A percentile compares a stretch with the other conserved stretches of the same genome.
phyloP scores from a whole-genome alignment of 495 filamentous ascomycete genomes.

The Penicillium antarcticum region DNA sequence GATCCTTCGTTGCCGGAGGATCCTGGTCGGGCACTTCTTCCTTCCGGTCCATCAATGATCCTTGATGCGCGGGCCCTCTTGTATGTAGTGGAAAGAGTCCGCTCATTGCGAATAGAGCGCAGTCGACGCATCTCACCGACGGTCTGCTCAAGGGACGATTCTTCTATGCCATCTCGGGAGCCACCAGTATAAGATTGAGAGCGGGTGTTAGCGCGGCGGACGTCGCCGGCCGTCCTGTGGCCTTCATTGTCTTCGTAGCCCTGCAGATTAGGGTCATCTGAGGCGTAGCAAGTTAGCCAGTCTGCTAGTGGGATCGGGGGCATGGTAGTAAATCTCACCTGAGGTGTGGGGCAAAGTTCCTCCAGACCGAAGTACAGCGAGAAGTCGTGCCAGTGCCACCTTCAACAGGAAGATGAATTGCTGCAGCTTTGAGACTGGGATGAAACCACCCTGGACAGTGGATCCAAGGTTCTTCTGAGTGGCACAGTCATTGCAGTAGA shows the following conservation, averaged over 20 bases:
- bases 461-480: conserved; percentile 37
- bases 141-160: conserved; percentile 88
- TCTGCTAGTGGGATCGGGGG: conserved; percentile 4
- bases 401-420: conserved; percentile 92
- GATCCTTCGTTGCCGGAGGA: conserved; percentile 68
- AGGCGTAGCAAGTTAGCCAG: conserved; percentile 14
- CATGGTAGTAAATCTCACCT: conserved; percentile 41
- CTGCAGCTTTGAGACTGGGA: conserved; percentile 73
- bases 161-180: conserved; percentile 52
- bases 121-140: conserved; percentile 91
- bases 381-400: conserved; percentile 85
- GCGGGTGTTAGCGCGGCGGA: conserved; percentile 61
- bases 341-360: conserved; percentile 75
- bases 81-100: conserved; percentile 85
- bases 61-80: conserved; percentile 86
- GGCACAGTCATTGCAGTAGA: conserved; percentile 70
- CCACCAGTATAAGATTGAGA: conserved; percentile 72
- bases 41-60: conserved; percentile 90
- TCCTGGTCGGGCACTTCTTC: conserved; percentile 69
- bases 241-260: conserved; percentile 67
- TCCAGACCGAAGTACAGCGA: conserved; percentile 79
- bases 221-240: conserved; percentile 43
- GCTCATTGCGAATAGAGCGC: conserved; percentile 89
- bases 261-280: conserved; percentile 70
- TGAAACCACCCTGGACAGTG: conserved; percentile 54